phyloP scores from a whole-genome alignment of 2,329 filamentous ascomycete species.

The Eutypa lata region DNA sequence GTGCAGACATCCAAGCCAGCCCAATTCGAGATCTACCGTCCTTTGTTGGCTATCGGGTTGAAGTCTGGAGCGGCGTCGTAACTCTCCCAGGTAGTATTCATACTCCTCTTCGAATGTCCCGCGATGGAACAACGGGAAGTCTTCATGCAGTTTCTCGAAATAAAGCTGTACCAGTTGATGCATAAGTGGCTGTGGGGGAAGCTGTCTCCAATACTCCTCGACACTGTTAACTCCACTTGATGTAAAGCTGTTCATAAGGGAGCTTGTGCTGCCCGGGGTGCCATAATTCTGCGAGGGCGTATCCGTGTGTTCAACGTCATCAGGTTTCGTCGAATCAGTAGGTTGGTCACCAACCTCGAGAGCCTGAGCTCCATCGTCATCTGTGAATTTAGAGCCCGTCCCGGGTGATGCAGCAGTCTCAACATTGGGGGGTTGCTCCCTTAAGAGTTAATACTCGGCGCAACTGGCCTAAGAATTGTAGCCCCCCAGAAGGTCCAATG shows the following conservation, averaged over 20 bases:
- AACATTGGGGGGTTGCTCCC: conserved; percentile 7
- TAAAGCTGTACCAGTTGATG: conserved; percentile 32
- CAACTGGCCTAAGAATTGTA: conserved; percentile 33
- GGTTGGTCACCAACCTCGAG: conserved; percentile 18
- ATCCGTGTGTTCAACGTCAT: conserved; percentile 1
- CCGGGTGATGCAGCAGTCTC: conserved; percentile 1
- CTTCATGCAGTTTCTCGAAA: conserved; percentile 32
- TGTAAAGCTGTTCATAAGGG: conserved; percentile 26
- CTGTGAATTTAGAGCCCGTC: conserved; percentile 15
- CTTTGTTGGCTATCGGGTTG: not conserved
- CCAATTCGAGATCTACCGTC: conserved; percentile 22
- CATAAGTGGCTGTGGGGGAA: conserved; percentile 23
- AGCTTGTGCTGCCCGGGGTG: conserved; percentile 25
- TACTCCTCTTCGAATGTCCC: conserved; percentile 33
- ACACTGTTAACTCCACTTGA: conserved; percentile 21
- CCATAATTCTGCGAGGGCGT: conserved; percentile 6
- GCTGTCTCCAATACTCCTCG: conserved; percentile 25
- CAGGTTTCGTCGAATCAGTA: conserved; percentile 1
- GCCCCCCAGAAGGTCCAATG: conserved; percentile 34
- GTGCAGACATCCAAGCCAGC: conserved; percentile 33
- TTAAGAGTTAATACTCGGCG: conserved; percentile 27
- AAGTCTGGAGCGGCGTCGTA: not conserved
- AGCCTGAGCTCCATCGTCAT: conserved; percentile 23
- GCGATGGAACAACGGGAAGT: conserved; percentile 34
- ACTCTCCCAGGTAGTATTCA: conserved; percentile 22